phyloP scores from a whole-genome alignment of 1,139 yeast species.

The Kurtzmaniella natalensis region DNA sequence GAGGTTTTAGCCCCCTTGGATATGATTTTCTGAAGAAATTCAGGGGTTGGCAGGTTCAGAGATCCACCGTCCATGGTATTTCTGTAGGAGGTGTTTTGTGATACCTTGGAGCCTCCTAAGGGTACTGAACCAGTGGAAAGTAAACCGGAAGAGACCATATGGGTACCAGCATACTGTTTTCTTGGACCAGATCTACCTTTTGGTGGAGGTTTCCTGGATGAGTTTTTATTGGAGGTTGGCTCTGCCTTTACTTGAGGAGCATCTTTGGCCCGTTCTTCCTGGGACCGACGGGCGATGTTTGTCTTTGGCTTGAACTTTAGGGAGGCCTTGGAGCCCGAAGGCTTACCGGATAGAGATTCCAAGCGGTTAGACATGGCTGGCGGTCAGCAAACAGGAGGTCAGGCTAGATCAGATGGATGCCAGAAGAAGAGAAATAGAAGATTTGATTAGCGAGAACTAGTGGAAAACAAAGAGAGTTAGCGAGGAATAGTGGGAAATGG shows the following conservation, averaged over 20 bases:
- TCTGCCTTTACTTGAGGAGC: conserved; percentile 51
- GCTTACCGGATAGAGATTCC: conserved; percentile 37
- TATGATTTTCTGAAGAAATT: conserved; percentile 28
- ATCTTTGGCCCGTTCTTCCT: conserved; percentile 76
- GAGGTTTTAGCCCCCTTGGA: conserved; percentile 25
- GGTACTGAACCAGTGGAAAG: conserved; percentile 62
- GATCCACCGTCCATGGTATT: conserved; percentile 12
- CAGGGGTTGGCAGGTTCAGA: conserved; percentile 31
- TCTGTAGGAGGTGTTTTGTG: conserved; percentile 17
- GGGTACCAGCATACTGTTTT: conserved; percentile 56
- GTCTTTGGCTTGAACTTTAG: conserved; percentile 77
- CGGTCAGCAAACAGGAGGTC: no score
- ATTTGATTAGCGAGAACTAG: conserved; percentile 1
- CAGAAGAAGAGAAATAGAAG: background rate
- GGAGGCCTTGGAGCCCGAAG: conserved; percentile 38
- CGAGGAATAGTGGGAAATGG: conserved; percentile 1
- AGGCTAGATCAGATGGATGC: no score
- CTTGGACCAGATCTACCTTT: conserved; percentile 31
- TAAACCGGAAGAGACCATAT: conserved; percentile 68
- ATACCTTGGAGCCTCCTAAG: conserved; percentile 29
- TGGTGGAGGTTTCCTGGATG: conserved; percentile 19
- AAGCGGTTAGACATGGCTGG: conserved; percentile 41
- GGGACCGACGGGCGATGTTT: conserved; percentile 67
- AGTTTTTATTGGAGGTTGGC: conserved; percentile 14
- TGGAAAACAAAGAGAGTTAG: conserved; percentile 9